Percentiles rank a stretch among this genome's conserved stretches.
Evolutionary conservation across 192 early-diverging fungal species (phyloP).

Genomic region (Tieghemiomyces parasiticus): DNA sequence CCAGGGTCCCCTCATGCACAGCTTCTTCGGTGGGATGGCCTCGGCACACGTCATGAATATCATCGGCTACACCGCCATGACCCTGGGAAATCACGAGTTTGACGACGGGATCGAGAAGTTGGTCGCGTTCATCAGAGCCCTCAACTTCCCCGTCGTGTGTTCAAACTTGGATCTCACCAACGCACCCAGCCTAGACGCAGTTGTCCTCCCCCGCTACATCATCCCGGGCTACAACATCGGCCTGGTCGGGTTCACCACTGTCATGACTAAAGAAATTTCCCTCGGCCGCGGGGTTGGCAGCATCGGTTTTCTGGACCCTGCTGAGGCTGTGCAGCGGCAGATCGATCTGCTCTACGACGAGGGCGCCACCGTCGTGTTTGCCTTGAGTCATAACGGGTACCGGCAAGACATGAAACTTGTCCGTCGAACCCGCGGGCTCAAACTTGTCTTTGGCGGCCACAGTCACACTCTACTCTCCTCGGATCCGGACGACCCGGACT

Average conservation of each 20-base stretch:
- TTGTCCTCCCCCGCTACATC: conserved; percentile 47
- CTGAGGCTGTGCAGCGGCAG: conserved; percentile 38
- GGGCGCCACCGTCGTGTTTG: conserved; percentile 46
- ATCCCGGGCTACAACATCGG: conserved; percentile 45
- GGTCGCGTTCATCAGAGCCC: conserved; percentile 28
- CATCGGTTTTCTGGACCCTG: conserved; percentile 39
- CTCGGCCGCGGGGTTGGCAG: conserved; percentile 19
- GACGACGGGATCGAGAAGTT: conserved; percentile 42
- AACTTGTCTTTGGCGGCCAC: conserved; percentile 58
- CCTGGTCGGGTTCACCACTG: conserved; percentile 51
- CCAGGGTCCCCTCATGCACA: conserved; percentile 45
- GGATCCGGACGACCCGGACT: conserved; percentile 25
- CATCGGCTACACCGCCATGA: conserved; percentile 37
- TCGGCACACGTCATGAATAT: conserved; percentile 46
- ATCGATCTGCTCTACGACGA: conserved; percentile 39
- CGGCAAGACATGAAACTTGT: conserved; percentile 45
- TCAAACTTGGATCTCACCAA: conserved; percentile 42
- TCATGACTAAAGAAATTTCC: conserved; percentile 38
- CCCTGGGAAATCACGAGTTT: conserved; percentile 64
- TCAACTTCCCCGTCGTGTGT: conserved; percentile 46
- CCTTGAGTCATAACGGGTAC: conserved; percentile 63
- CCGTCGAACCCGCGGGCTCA: conserved; percentile 33
- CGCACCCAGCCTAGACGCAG: conserved; percentile 22
- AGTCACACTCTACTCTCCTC: conserved; percentile 49
- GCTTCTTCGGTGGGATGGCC: conserved; percentile 40